phyloP scores from a whole-genome alignment of 441 rosid species.

The Codiaeum variegatum region DNA sequence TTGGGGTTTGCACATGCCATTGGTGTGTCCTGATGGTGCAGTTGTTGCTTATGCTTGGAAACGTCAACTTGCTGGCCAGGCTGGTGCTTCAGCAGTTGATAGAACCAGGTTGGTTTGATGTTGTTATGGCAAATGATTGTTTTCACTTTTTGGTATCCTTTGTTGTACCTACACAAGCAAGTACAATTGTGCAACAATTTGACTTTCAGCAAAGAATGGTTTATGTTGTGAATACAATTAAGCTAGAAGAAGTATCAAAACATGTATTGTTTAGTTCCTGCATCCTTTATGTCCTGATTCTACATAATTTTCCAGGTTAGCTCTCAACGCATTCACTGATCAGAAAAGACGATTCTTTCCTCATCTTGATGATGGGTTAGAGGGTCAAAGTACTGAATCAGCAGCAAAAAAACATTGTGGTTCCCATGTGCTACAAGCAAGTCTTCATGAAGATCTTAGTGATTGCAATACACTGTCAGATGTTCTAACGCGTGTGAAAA shows the following conservation, averaged over 20 bases:
- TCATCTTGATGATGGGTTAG: constrained; percentile 56
- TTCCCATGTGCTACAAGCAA: constrained; percentile 30
- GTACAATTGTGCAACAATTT: not conserved
- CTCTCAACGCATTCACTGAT: constrained; percentile 86
- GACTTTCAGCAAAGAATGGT: not conserved
- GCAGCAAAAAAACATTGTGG: constrained; percentile 46
- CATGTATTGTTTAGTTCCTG: not conserved
- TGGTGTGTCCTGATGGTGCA: constrained; percentile 97
- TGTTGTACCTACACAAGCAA: not conserved
- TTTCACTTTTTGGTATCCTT: not conserved
- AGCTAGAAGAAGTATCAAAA: not conserved
- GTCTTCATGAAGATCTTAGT: constrained; percentile 42
- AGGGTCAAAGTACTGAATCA: constrained; percentile 38
- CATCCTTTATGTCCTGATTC: not conserved
- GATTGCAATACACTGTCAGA: constrained; percentile 65
- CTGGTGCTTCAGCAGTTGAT: constrained; percentile 97
- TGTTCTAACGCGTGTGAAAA: constrained; percentile 54
- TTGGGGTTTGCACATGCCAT: constrained; percentile 92
- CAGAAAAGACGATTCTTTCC: constrained; percentile 80
- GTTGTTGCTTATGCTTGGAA: constrained; percentile 98
- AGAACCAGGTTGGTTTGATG: constrained; percentile 64
- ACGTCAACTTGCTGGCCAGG: constrained; percentile 95
- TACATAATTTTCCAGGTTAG: constrained; percentile 44
- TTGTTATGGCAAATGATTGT: constrained; percentile 3
- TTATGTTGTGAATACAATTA: not conserved